Evolutionary conservation across 331 rosid species (phyloP).

Genomic region (Quercus tomentella): DNA sequence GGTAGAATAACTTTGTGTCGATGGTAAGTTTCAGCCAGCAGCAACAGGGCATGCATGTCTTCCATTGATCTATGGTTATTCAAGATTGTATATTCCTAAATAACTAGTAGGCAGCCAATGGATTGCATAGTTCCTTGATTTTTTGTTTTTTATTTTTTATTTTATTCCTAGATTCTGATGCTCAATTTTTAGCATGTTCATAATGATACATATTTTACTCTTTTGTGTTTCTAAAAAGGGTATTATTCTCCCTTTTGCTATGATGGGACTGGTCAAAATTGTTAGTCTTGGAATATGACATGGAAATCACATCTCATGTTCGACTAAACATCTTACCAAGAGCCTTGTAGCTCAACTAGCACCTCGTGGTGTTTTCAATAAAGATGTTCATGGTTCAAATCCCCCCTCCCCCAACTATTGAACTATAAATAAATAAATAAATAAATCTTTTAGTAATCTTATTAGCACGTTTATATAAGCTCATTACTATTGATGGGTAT

Average conservation of each 20-base stretch:
- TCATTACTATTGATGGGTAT: neutral
- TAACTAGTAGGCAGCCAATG: neutral
- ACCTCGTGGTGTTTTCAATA: too few species aligned
- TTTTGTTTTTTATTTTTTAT: neutral
- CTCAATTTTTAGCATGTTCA: neutral
- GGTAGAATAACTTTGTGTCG: neutral
- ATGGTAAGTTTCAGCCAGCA: neutral
- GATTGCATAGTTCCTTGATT: neutral
- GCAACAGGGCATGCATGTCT: neutral
- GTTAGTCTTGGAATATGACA: conserved; percentile 1
- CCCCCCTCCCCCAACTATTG: too few species aligned
- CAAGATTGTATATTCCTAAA: neutral
- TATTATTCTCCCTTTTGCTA: neutral
- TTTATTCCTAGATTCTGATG: neutral
- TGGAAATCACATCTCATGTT: neutral
- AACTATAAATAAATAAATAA: too few species aligned
- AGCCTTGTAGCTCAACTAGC: too few species aligned
- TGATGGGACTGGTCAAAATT: conserved; percentile 10
- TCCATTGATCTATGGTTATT: neutral
- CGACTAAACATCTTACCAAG: neutral
- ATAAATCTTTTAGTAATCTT: neutral
- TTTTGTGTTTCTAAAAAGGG: neutral
- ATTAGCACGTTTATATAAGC: neutral
- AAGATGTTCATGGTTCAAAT: too few species aligned
- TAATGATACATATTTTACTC: neutral